Conservation (phyloP, 2,329 filamentous ascomycete genomes). For the Talaromyces sp. region DNA sequence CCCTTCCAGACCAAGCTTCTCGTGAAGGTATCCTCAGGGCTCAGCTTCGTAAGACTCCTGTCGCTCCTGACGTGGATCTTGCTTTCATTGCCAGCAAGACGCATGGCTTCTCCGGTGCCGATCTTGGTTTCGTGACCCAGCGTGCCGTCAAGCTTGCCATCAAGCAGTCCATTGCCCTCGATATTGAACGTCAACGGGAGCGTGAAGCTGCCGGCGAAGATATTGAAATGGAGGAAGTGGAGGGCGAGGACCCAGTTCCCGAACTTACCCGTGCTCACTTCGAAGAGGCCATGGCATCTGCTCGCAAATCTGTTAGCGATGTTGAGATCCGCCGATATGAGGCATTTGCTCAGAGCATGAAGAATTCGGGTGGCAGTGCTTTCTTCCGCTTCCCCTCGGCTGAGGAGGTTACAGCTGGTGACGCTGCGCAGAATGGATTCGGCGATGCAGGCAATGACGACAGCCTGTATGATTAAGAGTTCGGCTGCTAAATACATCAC, state of each 20-base stretch:
- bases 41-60: slow-evolving; percentile 96
- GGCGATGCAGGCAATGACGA: slow-evolving; percentile 91
- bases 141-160: slow-evolving; percentile 98
- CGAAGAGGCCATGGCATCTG: slow-evolving; percentile 96
- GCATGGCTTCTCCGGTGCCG: slow-evolving; percentile 98
- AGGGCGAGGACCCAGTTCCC: slow-evolving; percentile 84
- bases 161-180: slow-evolving; percentile 86
- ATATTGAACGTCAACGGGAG: slow-evolving; percentile 87
- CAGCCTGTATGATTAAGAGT: slow-evolving; percentile 85
- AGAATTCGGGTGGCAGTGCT: slow-evolving; percentile 90
- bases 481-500: slow-evolving; percentile 40
- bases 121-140: slow-evolving; percentile 98
- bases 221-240: slow-evolving; percentile 70
- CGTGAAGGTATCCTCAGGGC: slow-evolving; percentile 88
- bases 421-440: slow-evolving; percentile 56
- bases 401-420: slow-evolving; percentile 52
- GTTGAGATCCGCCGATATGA: slow-evolving; percentile 98
- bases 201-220: slow-evolving; percentile 76
- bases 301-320: slow-evolving; percentile 88
- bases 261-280: slow-evolving; percentile 96
- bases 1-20: slow-evolving; percentile 85
- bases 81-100: slow-evolving; percentile 93
- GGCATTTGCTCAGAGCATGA: slow-evolving; percentile 98
- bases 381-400: slow-evolving; percentile 92
- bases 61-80: slow-evolving; percentile 81